phyloP scores from a whole-genome alignment of 805 yeast species.

The Candida rishiriensis region DNA sequence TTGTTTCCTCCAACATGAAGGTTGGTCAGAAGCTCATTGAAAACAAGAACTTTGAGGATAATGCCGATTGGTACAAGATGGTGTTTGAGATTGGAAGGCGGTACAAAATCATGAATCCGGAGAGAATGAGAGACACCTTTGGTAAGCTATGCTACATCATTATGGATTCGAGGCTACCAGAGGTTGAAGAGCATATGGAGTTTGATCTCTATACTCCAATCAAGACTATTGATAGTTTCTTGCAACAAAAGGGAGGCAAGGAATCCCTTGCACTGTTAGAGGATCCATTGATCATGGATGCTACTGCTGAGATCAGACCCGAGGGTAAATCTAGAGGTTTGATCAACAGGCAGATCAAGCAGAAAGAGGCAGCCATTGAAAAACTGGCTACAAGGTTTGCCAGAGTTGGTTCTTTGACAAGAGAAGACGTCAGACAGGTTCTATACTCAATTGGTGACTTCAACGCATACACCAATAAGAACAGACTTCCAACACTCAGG shows the following conservation, averaged over 20 bases:
- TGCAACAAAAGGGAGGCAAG: conserved; percentile 36
- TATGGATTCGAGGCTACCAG: conserved; percentile 77
- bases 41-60: conserved; percentile 62
- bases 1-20: conserved; percentile 72
- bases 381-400: conserved; percentile 47
- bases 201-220: conserved; percentile 73
- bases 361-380: conserved; percentile 69
- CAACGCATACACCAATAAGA: conserved; percentile 65
- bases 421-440: conserved; percentile 66
- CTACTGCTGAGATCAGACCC: conserved; percentile 64
- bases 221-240: conserved; percentile 49
- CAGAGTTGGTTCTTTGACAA: conserved; percentile 35
- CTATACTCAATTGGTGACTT: conserved; percentile 77
- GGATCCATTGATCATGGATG: conserved; percentile 55
- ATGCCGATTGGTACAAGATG: conserved; percentile 67
- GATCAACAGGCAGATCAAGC: conserved; percentile 55
- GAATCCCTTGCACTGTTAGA: conserved; percentile 42
- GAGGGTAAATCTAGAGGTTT: conserved; percentile 49
- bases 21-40: conserved; percentile 60
- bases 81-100: conserved; percentile 77
- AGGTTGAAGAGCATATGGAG: conserved; percentile 65
- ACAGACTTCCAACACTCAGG: conserved; percentile 61
- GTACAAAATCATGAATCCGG: conserved; percentile 82
- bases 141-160: conserved; percentile 81
- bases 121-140: conserved; percentile 70